Conservation (phyloP, 805 yeast species). For the Starmerella sirachaensis region DNA sequence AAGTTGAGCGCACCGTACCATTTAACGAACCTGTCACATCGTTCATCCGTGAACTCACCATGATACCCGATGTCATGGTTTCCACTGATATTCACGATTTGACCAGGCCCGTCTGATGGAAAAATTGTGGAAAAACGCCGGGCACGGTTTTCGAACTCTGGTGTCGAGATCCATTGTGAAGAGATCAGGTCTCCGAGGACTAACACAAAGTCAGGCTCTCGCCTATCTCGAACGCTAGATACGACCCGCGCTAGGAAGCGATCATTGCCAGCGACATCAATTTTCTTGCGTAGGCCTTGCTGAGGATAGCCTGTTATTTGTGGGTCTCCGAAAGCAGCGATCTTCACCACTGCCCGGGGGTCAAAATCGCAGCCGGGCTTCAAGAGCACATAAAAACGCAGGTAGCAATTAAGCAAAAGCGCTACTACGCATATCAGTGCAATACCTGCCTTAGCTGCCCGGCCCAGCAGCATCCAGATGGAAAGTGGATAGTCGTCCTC, state of each 20-base stretch:
- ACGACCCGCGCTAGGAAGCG: constrained; percentile 77
- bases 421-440: neutral
- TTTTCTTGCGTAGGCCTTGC: constrained; percentile 42
- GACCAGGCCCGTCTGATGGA: constrained; percentile 10
- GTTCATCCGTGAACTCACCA: constrained; percentile 89
- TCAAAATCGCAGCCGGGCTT: constrained; percentile 23
- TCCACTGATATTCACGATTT: constrained; percentile 73
- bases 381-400: constrained; percentile 46
- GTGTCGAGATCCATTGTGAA: constrained; percentile 87
- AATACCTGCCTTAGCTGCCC: neutral
- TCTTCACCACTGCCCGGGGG: constrained; percentile 36
- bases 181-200: constrained; percentile 90
- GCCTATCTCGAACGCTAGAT: constrained; percentile 45
- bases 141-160: constrained; percentile 74
- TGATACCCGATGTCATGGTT: constrained; percentile 94
- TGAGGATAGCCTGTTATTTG: constrained; percentile 65
- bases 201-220: constrained; percentile 67
- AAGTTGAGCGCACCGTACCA: constrained; percentile 79
- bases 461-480: too few species aligned
- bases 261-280: constrained; percentile 87
- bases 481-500: too few species aligned
- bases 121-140: constrained; percentile 39
- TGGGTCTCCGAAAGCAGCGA: constrained; percentile 89
- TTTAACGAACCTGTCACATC: constrained; percentile 62
- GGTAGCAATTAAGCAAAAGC: constrained; percentile 42